These are phyloP conservation scores for Brassica nigra DNA, from an alignment of 345 rosid species.

Conservation along the genomic window DNA sequence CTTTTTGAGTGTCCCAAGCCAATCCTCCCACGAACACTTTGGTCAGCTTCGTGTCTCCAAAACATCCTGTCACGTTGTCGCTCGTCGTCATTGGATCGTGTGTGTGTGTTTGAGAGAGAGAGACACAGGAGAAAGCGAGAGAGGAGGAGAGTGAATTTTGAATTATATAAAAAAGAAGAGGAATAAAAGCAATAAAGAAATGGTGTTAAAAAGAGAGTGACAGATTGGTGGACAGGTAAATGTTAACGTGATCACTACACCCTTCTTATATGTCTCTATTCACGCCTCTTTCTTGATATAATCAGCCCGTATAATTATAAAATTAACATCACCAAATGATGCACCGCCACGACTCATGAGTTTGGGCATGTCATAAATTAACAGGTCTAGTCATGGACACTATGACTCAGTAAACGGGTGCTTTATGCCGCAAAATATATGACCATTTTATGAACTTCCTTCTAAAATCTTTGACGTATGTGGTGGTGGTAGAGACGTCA, in stretches of 20 bases:
- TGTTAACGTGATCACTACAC: slow-evolving; percentile 53
- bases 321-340: neutral
- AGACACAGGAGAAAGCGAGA: neutral
- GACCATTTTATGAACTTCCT: neutral
- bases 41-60: slow-evolving; percentile 89
- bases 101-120: neutral
- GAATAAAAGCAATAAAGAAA: slow-evolving; percentile 43
- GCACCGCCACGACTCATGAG: neutral
- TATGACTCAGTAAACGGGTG: neutral
- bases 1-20: slow-evolving; percentile 95
- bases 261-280: slow-evolving; percentile 6
- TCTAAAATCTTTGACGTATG: neutral
- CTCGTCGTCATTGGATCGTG: slow-evolving; percentile 45
- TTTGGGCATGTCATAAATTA: neutral
- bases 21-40: slow-evolving; percentile 96
- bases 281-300: slow-evolving; percentile 2
- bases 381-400: neutral
- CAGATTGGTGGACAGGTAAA: slow-evolving; percentile 55
- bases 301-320: neutral
- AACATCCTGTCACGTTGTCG: slow-evolving; percentile 55
- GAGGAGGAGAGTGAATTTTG: neutral
- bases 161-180: slow-evolving; percentile 20
- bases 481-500: too few species aligned
- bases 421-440: neutral
- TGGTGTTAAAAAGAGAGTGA: slow-evolving; percentile 50